A percentile compares a stretch with the other conserved stretches of the same genome.
phyloP scores from a whole-genome alignment of 768 basidiomycete species.

The Kwoniella mangroviensis region DNA sequence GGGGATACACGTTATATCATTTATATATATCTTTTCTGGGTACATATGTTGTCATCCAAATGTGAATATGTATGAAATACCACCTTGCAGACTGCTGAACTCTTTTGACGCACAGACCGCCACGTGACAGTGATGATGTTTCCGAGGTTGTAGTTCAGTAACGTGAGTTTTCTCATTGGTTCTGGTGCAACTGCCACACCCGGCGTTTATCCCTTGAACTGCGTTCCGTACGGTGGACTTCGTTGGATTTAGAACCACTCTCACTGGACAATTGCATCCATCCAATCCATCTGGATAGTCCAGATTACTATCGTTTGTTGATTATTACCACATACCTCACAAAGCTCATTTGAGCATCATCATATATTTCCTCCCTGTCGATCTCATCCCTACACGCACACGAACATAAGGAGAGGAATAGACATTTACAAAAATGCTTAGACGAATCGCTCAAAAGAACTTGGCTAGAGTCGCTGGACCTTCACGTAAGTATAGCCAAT shows the following conservation, averaged over 20 bases:
- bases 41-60: neutral
- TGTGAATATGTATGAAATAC: neutral
- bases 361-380: neutral
- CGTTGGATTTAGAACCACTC: neutral
- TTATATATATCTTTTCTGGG: neutral
- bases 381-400: neutral
- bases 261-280: slow-evolving; percentile 1
- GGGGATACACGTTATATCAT: neutral
- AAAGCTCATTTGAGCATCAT: slow-evolving; percentile 9
- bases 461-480: slow-evolving; percentile 28
- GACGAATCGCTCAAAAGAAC: slow-evolving; percentile 30
- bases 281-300: neutral
- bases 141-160: slow-evolving; percentile 1
- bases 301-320: neutral
- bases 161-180: slow-evolving; percentile 25
- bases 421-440: slow-evolving; percentile 21
- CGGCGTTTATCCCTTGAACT: slow-evolving; percentile 10
- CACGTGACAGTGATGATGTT: neutral
- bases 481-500: slow-evolving; percentile 20
- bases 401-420: neutral
- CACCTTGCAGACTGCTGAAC: neutral
- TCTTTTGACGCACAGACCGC: neutral
- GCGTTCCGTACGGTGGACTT: neutral
- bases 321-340: neutral
- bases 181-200: slow-evolving; percentile 17